Percentiles rank a stretch among this genome's conserved stretches.
Evolutionary conservation across 768 basidiomycete genomes (phyloP).

Genomic region (Termitomyces sp.): DNA sequence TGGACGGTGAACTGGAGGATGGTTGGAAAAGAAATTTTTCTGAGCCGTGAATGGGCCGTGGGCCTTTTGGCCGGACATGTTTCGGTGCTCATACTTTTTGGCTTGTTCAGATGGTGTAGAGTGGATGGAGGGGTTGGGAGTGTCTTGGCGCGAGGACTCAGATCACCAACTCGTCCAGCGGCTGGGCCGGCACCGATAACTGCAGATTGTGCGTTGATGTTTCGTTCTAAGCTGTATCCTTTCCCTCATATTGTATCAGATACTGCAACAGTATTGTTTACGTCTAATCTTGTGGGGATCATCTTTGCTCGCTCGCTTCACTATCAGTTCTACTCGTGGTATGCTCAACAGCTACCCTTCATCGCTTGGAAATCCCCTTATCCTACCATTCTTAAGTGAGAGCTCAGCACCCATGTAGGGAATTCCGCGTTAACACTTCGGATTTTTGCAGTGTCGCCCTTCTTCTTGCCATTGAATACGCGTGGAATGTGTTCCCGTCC

Average conservation of each 20-base stretch:
- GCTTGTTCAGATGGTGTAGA: constrained; percentile 71
- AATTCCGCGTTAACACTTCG: constrained; percentile 3
- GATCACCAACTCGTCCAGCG: constrained; percentile 47
- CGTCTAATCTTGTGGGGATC: constrained; percentile 89
- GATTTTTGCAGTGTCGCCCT: constrained; percentile 48
- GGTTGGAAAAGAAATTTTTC: constrained; percentile 71
- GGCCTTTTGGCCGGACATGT: constrained; percentile 67
- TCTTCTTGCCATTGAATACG: constrained; percentile 67
- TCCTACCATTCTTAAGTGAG: constrained; percentile 60
- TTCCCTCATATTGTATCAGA: constrained; percentile 40
- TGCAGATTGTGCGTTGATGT: constrained; percentile 55
- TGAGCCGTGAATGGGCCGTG: constrained; percentile 57
- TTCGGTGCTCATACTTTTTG: constrained; percentile 57
- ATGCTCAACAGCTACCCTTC: constrained; percentile 86
- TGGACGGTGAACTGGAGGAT: constrained; percentile 99
- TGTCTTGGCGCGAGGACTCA: constrained; percentile 53
- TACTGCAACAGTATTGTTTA: constrained; percentile 78
- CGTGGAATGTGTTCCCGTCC: constrained; percentile 88
- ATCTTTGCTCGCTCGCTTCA: constrained; percentile 91
- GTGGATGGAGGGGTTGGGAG: constrained; percentile 61
- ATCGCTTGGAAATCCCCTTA: constrained; percentile 72
- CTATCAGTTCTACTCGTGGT: constrained; percentile 99
- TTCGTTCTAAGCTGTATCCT: background rate
- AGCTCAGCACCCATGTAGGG: background rate
- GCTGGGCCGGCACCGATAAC: constrained; percentile 44